phyloP scores from a whole-genome alignment of 2,329 filamentous ascomycete genomes.

The Botrytis squamosa region DNA sequence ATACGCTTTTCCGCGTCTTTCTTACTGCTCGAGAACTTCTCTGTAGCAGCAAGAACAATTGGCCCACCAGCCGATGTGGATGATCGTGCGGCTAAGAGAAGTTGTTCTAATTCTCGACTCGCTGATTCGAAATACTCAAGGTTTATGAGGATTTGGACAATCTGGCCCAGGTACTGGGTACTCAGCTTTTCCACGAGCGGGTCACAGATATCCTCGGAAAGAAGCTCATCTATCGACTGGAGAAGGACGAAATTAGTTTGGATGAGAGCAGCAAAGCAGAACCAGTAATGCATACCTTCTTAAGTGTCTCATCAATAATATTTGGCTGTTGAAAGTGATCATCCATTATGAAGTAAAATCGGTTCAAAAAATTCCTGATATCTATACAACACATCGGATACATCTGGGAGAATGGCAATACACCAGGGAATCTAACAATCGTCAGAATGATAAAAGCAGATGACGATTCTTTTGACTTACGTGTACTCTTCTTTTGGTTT shows the following conservation, averaged over 20 bases:
- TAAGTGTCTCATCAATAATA: constrained; percentile 87
- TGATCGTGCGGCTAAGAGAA: constrained; percentile 81
- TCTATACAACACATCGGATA: constrained; percentile 98
- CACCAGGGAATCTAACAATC: constrained; percentile 72
- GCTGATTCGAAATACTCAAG: constrained; percentile 95
- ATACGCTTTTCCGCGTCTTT: constrained; percentile 97
- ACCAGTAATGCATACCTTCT: constrained; percentile 54
- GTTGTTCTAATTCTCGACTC: constrained; percentile 82
- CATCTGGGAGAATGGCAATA: constrained; percentile 98
- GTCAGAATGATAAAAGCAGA: constrained; percentile 9
- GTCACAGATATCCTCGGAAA: constrained; percentile 88
- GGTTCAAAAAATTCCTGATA: constrained; percentile 94
- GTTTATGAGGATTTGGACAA: constrained; percentile 97
- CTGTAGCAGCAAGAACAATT: constrained; percentile 77
- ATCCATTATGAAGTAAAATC: constrained; percentile 97
- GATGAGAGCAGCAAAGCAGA: not conserved
- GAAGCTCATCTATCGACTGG: constrained; percentile 88
- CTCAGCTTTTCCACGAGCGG: constrained; percentile 83
- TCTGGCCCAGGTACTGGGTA: constrained; percentile 94
- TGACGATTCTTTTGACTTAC: constrained; percentile 41
- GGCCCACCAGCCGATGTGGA: constrained; percentile 78
- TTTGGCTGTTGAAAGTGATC: constrained; percentile 91
- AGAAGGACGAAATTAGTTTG: not conserved
- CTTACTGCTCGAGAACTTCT: constrained; percentile 84
- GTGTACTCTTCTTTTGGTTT: constrained; percentile 71